Evolutionary conservation across 192 early-diverging fungal species (phyloP).

Genomic region (Coemansia sp.): DNA sequence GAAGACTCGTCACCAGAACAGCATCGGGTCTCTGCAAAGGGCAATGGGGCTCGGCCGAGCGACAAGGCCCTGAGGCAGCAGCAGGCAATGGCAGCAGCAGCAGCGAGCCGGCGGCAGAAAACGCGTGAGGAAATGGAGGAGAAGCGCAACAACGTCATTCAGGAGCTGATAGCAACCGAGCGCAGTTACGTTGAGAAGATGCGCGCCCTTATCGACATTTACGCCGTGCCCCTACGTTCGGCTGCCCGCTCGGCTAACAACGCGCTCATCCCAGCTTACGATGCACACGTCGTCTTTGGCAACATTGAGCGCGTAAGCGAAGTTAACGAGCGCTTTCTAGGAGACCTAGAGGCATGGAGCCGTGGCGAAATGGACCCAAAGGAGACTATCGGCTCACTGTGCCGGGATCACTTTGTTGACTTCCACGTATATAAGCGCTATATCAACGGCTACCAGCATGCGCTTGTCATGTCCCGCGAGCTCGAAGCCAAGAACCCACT

Average conservation of each 20-base stretch:
- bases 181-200: slow-evolving; percentile 63
- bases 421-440: slow-evolving; percentile 66
- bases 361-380: slow-evolving; percentile 49
- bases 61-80: slow-evolving; percentile 14
- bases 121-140: slow-evolving; percentile 48
- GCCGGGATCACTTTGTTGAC: slow-evolving; percentile 57
- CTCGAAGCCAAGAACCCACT: slow-evolving; percentile 56
- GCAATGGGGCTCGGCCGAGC: neutral
- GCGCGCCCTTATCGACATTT: slow-evolving; percentile 55
- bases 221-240: slow-evolving; percentile 57
- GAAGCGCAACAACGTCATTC: slow-evolving; percentile 55
- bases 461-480: slow-evolving; percentile 54
- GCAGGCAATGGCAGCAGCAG: neutral
- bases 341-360: slow-evolving; percentile 52
- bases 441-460: slow-evolving; percentile 62
- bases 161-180: slow-evolving; percentile 63
- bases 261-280: slow-evolving; percentile 58
- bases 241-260: slow-evolving; percentile 55
- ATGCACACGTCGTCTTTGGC: slow-evolving; percentile 61
- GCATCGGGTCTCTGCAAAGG: neutral
- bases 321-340: slow-evolving; percentile 58
- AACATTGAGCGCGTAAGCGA: slow-evolving; percentile 60
- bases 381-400: slow-evolving; percentile 54
- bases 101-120: slow-evolving; percentile 27
- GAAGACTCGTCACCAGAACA: slow-evolving; percentile 18